Percentiles rank a stretch among this genome's conserved stretches.
Conservation (phyloP, 371 early-diverging fungal species). For the Apophysomyces ossiformis region DNA sequence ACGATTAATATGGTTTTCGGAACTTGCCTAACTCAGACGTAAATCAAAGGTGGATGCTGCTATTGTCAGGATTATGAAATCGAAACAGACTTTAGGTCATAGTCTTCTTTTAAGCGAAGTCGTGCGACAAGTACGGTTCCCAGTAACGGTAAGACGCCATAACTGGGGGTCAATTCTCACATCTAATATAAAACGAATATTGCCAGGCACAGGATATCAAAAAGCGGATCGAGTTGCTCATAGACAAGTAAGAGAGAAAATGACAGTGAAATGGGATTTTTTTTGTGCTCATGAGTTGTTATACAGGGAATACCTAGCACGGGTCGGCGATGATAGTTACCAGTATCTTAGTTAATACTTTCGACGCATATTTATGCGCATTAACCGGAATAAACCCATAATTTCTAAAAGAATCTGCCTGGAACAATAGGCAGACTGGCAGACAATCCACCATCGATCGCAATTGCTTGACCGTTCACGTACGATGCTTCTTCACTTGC, state of each 20-base stretch:
- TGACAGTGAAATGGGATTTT: background rate
- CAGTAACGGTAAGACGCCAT: constrained; percentile 63
- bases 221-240: constrained; percentile 86
- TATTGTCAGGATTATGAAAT: constrained; percentile 94
- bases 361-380: background rate
- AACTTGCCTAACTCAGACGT: no score
- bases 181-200: background rate
- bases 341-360: constrained; percentile 24
- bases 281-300: background rate
- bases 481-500: constrained; percentile 63
- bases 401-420: background rate
- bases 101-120: constrained; percentile 75
- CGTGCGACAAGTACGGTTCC: constrained; percentile 76
- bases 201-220: constrained; percentile 76
- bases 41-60: constrained; percentile 83
- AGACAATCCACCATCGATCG: constrained; percentile 61
- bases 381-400: background rate
- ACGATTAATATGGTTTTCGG: background rate
- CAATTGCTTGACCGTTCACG: constrained; percentile 60
- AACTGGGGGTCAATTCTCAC: background rate
- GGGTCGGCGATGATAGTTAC: constrained; percentile 33
- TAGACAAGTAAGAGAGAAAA: constrained; percentile 65
- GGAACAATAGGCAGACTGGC: constrained; percentile 53
- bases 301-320: constrained; percentile 40
- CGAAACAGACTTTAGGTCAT: constrained; percentile 71